phyloP scores from a whole-genome alignment of 257 asterid species.

The Scutellaria baicalensis region DNA sequence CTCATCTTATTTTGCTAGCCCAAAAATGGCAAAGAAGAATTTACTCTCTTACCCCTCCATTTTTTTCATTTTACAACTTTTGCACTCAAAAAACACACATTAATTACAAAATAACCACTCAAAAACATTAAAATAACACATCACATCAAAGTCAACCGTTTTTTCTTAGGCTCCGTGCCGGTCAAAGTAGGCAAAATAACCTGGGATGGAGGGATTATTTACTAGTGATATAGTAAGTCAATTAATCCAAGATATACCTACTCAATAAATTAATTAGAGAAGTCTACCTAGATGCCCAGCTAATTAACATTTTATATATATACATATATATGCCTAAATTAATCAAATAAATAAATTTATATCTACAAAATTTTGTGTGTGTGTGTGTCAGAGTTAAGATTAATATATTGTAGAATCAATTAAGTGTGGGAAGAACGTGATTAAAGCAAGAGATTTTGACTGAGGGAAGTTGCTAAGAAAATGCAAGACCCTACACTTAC shows the following conservation, averaged over 20 bases:
- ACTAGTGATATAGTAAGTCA: not conserved
- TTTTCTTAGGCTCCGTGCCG: no score
- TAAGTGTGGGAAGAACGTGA: conserved; percentile 6
- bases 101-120: no score
- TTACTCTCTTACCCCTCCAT: no score
- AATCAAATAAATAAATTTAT: not conserved
- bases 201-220: no score
- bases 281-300: not conserved
- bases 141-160: no score
- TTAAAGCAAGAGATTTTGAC: not conserved
- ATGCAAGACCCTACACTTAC: not conserved
- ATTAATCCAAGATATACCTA: not conserved
- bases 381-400: not conserved
- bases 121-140: no score
- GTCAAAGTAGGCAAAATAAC: no score
- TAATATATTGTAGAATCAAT: not conserved
- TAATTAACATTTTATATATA: not conserved
- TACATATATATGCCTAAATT: not conserved
- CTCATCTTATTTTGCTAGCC: no score
- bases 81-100: no score
- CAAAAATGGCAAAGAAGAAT: no score
- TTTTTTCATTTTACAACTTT: no score
- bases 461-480: conserved; percentile 21
- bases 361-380: not conserved
- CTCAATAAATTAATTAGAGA: not conserved